Conservation (phyloP, 2,329 filamentous ascomycete species). For the Endocalyx cinctus region DNA sequence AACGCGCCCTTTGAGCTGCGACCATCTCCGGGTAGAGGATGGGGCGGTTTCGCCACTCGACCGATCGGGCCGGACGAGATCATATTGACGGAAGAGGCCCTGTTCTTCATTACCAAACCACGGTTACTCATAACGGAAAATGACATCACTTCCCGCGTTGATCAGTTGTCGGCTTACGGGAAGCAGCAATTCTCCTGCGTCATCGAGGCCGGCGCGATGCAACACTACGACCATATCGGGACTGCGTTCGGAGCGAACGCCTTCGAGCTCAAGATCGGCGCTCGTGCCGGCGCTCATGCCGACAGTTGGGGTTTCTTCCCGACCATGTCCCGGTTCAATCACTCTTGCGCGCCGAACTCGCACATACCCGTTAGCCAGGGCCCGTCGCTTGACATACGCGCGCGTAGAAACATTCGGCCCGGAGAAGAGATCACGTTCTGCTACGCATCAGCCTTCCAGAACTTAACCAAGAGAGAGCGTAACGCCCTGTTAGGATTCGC, state of each 20-base stretch:
- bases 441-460: neutral
- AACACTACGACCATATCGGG: neutral
- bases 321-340: conserved; percentile 6
- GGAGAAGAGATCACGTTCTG: conserved; percentile 6
- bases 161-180: neutral
- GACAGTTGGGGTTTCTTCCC: conserved; percentile 1
- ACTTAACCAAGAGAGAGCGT: neutral
- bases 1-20: conserved; percentile 6
- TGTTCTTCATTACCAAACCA: neutral
- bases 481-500: neutral
- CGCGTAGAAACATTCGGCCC: conserved; percentile 1
- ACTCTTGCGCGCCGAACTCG: conserved; percentile 6
- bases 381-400: neutral
- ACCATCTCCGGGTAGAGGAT: conserved; percentile 6
- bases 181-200: neutral
- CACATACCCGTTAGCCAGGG: neutral
- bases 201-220: neutral
- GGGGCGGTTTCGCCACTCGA: conserved; percentile 6
- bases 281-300: too few species aligned
- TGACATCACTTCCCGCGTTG: neutral
- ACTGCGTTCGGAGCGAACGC: neutral
- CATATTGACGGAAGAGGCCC: conserved; percentile 1
- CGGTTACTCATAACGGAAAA: neutral
- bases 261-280: too few species aligned
- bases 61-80: conserved; percentile 1